phyloP scores from a whole-genome alignment of 164 flowering plant species.

The Pachysandra terminalis region DNA sequence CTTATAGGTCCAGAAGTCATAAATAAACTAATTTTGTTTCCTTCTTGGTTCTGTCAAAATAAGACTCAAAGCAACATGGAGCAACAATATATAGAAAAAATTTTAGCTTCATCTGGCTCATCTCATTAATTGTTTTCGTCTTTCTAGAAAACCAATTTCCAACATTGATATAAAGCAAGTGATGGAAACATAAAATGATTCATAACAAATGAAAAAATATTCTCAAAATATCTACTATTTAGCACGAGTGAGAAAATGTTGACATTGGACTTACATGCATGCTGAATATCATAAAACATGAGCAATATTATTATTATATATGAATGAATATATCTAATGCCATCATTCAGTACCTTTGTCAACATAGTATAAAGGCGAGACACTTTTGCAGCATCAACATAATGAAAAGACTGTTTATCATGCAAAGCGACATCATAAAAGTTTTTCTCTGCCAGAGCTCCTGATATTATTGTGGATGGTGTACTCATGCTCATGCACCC shows the following conservation, averaged over 20 bases:
- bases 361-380: constrained; percentile 43
- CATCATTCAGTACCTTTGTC: constrained; percentile 46
- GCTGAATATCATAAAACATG: not conserved
- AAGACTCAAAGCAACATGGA: not conserved
- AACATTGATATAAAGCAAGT: not conserved
- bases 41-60: not conserved
- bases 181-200: not conserved
- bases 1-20: not conserved
- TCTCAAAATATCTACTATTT: not conserved
- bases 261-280: not conserved
- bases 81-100: too few species aligned
- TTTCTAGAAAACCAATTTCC: not conserved
- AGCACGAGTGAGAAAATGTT: not conserved
- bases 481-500: constrained; percentile 34
- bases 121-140: too few species aligned
- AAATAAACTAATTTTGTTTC: not conserved
- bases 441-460: constrained; percentile 22
- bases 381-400: constrained; percentile 57
- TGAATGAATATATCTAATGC: not conserved
- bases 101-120: not conserved
- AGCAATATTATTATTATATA: too few species aligned
- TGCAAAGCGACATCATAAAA: constrained; percentile 20
- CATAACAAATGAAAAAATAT: not conserved
- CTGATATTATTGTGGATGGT: constrained; percentile 24
- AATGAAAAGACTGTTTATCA: constrained; percentile 19